phyloP scores from a whole-genome alignment of 148 eudicot genomes.

The Rhododendron mucronatum region DNA sequence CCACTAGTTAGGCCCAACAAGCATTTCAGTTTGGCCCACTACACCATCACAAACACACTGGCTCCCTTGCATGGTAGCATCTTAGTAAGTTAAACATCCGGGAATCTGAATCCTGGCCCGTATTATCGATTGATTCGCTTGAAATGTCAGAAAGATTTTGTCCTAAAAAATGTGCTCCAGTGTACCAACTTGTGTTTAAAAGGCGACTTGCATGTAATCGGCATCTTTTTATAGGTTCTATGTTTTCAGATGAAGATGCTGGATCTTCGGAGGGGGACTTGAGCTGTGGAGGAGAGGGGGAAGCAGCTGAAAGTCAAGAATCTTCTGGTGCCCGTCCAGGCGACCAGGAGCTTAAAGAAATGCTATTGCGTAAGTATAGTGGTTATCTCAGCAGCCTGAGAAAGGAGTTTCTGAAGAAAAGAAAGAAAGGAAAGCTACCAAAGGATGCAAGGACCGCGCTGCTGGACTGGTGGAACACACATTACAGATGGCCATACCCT shows the following conservation, averaged over 20 bases:
- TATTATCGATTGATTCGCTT: neutral
- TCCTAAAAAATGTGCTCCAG: neutral
- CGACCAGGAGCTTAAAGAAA: constrained; percentile 29
- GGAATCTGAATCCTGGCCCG: neutral
- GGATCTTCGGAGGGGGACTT: constrained; percentile 29
- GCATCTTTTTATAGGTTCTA: neutral
- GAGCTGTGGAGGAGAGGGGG: constrained; percentile 28
- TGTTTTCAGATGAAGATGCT: constrained; percentile 25
- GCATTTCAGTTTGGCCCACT: neutral
- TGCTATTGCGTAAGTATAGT: constrained; percentile 38
- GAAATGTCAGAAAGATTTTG: neutral
- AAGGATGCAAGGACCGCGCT: constrained; percentile 36
- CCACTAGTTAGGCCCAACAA: neutral
- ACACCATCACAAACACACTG: neutral
- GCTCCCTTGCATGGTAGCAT: neutral
- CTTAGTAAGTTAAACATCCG: neutral
- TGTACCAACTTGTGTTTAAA: neutral
- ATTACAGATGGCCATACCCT: constrained; percentile 53
- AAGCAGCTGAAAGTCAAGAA: constrained; percentile 24
- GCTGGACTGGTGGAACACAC: constrained; percentile 51
- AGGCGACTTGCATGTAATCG: neutral
- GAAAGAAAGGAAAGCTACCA: constrained; percentile 53
- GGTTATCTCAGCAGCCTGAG: constrained; percentile 39
- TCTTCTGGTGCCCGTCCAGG: constrained; percentile 14
- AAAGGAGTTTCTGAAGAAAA: constrained; percentile 41